Conservation (phyloP, 2,329 filamentous ascomycete species). For the Arthrinium puccinioides region DNA sequence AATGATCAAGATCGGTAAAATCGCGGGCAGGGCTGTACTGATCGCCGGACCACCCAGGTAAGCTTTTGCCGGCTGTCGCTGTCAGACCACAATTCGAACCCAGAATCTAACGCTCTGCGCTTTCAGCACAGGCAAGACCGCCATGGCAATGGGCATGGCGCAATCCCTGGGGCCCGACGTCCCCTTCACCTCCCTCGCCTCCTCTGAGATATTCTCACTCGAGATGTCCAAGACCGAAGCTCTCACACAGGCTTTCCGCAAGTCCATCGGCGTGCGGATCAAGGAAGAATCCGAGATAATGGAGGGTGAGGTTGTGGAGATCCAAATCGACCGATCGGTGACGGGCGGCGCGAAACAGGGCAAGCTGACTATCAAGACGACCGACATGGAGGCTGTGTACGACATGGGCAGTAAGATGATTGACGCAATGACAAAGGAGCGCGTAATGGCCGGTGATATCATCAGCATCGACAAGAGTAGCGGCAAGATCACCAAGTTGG, state of each 20-base stretch:
- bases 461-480: conserved; percentile 98
- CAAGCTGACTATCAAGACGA: conserved; percentile 98
- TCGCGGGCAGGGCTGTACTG: conserved; percentile 87
- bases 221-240: conserved; percentile 99
- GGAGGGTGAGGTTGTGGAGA: conserved; percentile 97
- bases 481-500: conserved; percentile 95
- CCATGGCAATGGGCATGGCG: conserved; percentile 97
- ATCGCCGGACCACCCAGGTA: conserved; percentile 89
- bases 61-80: conserved; percentile 10
- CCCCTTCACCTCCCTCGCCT: conserved; percentile 91
- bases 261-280: conserved; percentile 95
- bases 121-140: conserved; percentile 87
- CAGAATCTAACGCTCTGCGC: background rate
- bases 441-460: conserved; percentile 96
- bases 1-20: conserved; percentile 99
- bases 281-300: conserved; percentile 99
- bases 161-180: conserved; percentile 92
- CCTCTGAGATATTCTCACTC: conserved; percentile 95
- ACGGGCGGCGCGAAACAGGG: conserved; percentile 97
- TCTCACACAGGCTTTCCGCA: conserved; percentile 96
- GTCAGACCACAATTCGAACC: too few relatives aligned
- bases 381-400: conserved; percentile 99
- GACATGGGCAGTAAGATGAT: conserved; percentile 99
- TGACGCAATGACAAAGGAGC: conserved; percentile 98
- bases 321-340: conserved; percentile 94